Conservation (phyloP, 2,329 filamentous ascomycete species). For the Reticulascus tulasneorum region DNA sequence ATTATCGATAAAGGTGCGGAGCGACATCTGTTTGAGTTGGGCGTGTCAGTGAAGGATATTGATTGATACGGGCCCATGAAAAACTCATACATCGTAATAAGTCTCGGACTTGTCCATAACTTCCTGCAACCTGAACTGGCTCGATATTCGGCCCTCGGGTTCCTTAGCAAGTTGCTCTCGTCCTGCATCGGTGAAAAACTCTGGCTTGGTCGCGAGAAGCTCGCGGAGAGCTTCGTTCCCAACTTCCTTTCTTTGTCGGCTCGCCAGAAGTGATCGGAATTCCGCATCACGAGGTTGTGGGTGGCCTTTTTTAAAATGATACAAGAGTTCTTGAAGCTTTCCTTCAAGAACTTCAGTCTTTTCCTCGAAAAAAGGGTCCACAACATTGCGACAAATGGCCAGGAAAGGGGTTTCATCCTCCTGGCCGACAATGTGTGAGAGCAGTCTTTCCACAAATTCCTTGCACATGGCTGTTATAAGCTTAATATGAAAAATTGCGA, state of each 20-base stretch:
- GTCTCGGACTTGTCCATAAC: constrained; percentile 30
- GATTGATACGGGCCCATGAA: no score
- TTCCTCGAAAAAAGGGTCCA: constrained; percentile 29
- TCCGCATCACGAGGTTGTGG: constrained; percentile 27
- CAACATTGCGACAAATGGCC: constrained; percentile 15
- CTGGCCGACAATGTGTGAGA: constrained; percentile 18
- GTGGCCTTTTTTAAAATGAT: constrained; percentile 30
- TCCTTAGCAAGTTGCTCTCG: no score
- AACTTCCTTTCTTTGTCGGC: no score
- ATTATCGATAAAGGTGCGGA: constrained; percentile 42
- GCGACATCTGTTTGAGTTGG: constrained; percentile 36
- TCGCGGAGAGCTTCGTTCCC: no score
- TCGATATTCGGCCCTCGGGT: no score
- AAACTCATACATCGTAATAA: constrained; percentile 36
- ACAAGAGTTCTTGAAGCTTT: constrained; percentile 36
- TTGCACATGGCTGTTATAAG: constrained; percentile 23
- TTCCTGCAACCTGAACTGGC: no score
- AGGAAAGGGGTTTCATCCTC: constrained; percentile 19
- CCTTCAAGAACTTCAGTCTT: constrained; percentile 20
- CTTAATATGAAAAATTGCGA: constrained; percentile 31
- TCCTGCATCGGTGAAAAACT: no score
- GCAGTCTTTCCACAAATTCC: constrained; percentile 31
- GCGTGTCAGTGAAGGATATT: not conserved
- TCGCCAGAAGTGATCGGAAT: no score
- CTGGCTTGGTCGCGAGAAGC: no score